Evolutionary conservation across 305 asterid species (phyloP), one percentile per base, ranked within the genome.

Genomic region (Fraxinus ornus): DNA sequence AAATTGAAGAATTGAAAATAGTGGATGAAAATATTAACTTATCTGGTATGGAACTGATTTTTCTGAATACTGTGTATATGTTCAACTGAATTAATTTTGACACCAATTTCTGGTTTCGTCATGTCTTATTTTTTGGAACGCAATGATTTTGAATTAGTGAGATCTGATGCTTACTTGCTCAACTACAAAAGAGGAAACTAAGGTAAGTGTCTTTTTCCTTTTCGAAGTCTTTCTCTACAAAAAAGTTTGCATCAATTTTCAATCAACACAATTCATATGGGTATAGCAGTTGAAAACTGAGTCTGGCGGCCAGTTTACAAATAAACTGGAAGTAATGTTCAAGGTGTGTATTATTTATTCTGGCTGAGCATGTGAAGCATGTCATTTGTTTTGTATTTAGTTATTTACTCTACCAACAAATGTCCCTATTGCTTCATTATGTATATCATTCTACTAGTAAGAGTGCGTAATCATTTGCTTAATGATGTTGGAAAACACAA

Each of bases 271-370:
- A 66, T 73, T 78, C 55, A 32, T 36, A 24, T 85, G 79, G 71
- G 80, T 82, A 7, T 89, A 88, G 89, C 91, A 95, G 98, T 89
- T 97, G 83, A 97, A 94, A 86, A 97, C 98, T 0, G 99, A 97
- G 88, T 97, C 98, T 30, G 99, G 99, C 78, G 92, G 98, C 88
- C 99, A 94, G 86, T 97, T 97, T 83, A 97, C 99, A 28, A 95
- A 93, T 90, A 97, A 97, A 89, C 97, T 97, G 30, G 99, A 97
- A 88, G 99, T 98, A 81, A 97, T 97, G 99, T 97, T 97, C 88
- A 97, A 95, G 95, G 99, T 94, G 76, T 77, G 88, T 80, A 72
- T 78, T 74, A 37, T 39, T 82, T 80, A 77, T 80, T 68, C 77
- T 37, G 57, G 35, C 36, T 44, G 26, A 75, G 52, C 78, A 32